Base-by-base conservation (phyloP, 768 basidiomycete genomes). In the Gloeopeniophorella convolvens region DNA sequence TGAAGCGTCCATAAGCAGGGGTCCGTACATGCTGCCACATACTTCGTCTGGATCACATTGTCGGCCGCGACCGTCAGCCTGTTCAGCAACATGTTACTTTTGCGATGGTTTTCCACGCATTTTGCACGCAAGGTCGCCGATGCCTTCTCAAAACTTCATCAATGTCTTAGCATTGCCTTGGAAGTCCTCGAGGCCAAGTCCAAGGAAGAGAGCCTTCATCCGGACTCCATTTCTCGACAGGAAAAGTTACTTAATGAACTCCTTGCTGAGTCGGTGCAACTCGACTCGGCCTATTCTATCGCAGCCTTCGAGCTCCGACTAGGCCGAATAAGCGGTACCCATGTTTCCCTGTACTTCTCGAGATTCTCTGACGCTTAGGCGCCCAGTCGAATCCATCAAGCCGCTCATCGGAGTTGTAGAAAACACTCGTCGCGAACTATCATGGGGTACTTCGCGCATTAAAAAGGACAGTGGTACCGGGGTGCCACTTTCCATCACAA, bases 271-370 rank as follows among this genome's bases (percentile, higher is more conserved):
- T 71, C 72, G 13, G 61, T 72, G 28, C 63, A 64, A 23, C 60
- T 77, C 31, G 70, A 74, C 49, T 57, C 66, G 33, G 61, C 64
- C 18, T 75, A 75, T 53, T 68, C 68, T 3, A 72, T 72, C 51
- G 73, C 75, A 10, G 64, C 68, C 3, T 74, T 77, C 42, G 75
- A 77, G 44, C 60, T 74, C 26, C 68, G 73, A 5, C 51, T 75
- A 6, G 73, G 74, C 20, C 67, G 73, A 18, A 59, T 76, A 28
- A 67, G 68, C 40, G 66, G 75, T 76, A 54, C 51, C 66, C 45
- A 16, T 30, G 13, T 45, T 12, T 42, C 5, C 15, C 16, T 26
- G 4, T 31, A 13, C 13, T 23, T 13, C n/a, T 37, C 4, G 15
- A 47, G 13, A 18, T 13, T 45, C 27, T 45, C 50, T 48, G 27